Evolutionary conservation across 257 asterid genomes (phyloP).

Genomic region (Cruciata laevipes): DNA sequence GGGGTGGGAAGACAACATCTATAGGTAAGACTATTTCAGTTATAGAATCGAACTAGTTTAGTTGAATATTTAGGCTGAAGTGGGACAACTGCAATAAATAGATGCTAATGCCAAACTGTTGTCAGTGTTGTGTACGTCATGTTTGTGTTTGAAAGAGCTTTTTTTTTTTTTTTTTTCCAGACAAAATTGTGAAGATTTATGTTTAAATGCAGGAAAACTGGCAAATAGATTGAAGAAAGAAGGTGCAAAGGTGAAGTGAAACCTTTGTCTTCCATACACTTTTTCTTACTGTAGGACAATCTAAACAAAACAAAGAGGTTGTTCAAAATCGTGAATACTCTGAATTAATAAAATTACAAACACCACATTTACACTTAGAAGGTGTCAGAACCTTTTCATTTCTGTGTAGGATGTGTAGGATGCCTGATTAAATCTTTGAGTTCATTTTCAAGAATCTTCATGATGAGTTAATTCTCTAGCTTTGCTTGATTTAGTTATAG

Average conservation of each 20-base stretch:
- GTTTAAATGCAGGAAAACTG: conserved; percentile 68
- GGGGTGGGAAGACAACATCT: conserved; percentile 98
- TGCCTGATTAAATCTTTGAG: neutral
- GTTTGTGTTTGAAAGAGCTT: conserved; percentile 1
- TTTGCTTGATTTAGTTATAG: neutral
- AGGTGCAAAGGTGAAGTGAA: conserved; percentile 74
- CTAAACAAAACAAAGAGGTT: neutral
- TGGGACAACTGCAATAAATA: neutral
- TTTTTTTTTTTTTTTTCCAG: neutral
- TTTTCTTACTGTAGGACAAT: neutral
- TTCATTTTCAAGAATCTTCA: neutral
- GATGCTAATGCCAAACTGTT: too few species aligned
- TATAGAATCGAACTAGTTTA: neutral
- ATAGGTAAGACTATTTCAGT: conserved; percentile 52
- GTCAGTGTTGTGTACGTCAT: neutral
- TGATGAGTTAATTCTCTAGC: neutral
- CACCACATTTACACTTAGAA: neutral
- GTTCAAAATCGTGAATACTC: neutral
- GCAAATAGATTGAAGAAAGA: conserved; percentile 80
- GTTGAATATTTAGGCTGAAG: neutral
- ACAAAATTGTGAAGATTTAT: conserved; percentile 1
- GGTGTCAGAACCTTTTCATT: neutral
- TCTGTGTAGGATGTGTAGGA: neutral
- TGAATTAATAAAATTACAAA: neutral
- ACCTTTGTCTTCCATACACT: conserved; percentile 1